Evolutionary conservation across 225 moss, liverwort and hornwort species (phyloP).

Genomic region (Pleurozium schreberi): DNA sequence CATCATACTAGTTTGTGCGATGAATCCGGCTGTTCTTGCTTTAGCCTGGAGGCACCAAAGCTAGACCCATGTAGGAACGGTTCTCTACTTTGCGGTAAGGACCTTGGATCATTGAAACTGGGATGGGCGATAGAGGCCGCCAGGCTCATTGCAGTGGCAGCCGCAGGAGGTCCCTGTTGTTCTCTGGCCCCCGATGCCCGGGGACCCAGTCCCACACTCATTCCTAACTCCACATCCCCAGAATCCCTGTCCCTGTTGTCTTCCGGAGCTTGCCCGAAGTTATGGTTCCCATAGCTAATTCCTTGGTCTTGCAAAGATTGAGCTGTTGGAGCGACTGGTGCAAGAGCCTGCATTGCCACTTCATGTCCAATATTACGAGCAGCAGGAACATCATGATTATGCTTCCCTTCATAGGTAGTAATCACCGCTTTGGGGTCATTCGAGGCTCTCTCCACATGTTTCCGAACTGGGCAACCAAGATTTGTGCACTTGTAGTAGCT

Average conservation of each 20-base stretch:
- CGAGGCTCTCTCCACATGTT: conserved; percentile 97
- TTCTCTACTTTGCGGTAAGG: conserved; percentile 37
- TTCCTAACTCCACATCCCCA: conserved; percentile 69
- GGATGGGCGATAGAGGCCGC: conserved; percentile 48
- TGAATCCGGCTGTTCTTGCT: conserved; percentile 69
- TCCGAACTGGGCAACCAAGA: conserved; percentile 75
- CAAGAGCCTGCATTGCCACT: conserved; percentile 41
- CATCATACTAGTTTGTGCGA: conserved; percentile 32
- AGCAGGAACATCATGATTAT: conserved; percentile 94
- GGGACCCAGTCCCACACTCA: conserved; percentile 62
- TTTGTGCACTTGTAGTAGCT: conserved; percentile 99
- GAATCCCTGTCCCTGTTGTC: conserved; percentile 36
- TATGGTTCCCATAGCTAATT: conserved; percentile 45
- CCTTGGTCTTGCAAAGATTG: conserved; percentile 45
- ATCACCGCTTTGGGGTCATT: conserved; percentile 91
- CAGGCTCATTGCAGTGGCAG: conserved; percentile 54
- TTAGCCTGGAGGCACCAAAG: conserved; percentile 50
- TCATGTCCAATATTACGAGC: conserved; percentile 94
- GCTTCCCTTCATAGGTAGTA: conserved; percentile 96
- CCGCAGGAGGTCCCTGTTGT: conserved; percentile 27
- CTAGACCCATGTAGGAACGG: conserved; percentile 43
- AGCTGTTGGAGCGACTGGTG: conserved; percentile 18
- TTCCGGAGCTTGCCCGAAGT: conserved; percentile 52
- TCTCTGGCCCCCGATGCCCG: conserved; percentile 39
- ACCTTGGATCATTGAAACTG: conserved; percentile 37